These are phyloP conservation scores for Colletotrichum trifolii DNA, from an alignment of 2,329 filamentous ascomycete species.

Conservation along the genomic window DNA sequence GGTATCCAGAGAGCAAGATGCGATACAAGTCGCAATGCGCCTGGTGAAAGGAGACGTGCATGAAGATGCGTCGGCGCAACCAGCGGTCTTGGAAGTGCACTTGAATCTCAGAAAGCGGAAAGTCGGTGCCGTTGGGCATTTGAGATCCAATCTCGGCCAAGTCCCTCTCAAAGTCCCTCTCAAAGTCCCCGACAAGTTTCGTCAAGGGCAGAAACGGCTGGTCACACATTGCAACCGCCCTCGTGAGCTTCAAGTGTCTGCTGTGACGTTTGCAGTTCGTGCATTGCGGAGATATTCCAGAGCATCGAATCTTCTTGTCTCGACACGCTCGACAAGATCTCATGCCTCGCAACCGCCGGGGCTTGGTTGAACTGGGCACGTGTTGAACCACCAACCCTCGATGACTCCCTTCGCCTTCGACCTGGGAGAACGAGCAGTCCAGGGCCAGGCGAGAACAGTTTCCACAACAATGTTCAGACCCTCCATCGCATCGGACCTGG, in stretches of 20 bases:
- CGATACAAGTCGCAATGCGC: conserved; percentile 57
- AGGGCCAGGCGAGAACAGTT: conserved; percentile 49
- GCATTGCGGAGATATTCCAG: conserved; percentile 39
- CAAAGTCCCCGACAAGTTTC: conserved; percentile 38
- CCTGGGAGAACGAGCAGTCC: conserved; percentile 44
- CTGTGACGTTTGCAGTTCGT: conserved; percentile 39
- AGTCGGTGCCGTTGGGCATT: conserved; percentile 36
- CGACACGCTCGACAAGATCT: conserved; percentile 44
- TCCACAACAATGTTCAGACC: conserved; percentile 41
- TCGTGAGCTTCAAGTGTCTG: conserved; percentile 39
- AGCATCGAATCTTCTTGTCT: conserved; percentile 41
- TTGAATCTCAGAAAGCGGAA: conserved; percentile 28
- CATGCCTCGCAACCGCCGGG: conserved; percentile 35
- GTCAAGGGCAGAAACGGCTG: conserved; percentile 38
- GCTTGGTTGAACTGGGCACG: conserved; percentile 18
- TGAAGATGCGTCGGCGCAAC: conserved; percentile 42
- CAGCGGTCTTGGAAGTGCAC: conserved; percentile 35
- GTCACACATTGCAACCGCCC: conserved; percentile 38
- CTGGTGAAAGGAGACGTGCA: conserved; percentile 53
- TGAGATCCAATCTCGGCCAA: conserved; percentile 33
- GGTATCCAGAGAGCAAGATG: conserved; percentile 53
- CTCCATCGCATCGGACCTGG: conserved; percentile 45
- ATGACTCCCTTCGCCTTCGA: not conserved
- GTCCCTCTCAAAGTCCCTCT: conserved; percentile 37
- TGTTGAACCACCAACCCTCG: conserved; percentile 34